A percentile compares a stretch with the other conserved stretches of the same genome.
Conservation (phyloP, 306 rosid genomes). For the Trifolium subterraneum region DNA sequence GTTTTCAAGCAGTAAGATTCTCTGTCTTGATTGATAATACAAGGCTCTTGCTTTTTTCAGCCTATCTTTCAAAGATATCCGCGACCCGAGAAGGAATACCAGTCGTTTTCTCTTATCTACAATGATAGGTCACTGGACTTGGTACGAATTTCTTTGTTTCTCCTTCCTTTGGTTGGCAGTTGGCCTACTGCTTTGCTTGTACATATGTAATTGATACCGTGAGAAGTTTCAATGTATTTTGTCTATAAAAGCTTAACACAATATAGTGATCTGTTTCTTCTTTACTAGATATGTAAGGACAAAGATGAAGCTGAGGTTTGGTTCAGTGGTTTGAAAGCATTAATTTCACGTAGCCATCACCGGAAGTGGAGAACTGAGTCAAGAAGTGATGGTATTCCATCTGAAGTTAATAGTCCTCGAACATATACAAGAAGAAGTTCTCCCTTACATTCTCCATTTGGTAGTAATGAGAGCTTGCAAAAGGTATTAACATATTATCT, state of each 20-base stretch:
- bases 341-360: constrained; percentile 83
- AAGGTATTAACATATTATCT: constrained; percentile 62
- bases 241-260: constrained; percentile 38
- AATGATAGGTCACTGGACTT: constrained; percentile 93
- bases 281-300: constrained; percentile 95
- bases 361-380: constrained; percentile 98
- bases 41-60: constrained; percentile 58
- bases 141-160: constrained; percentile 58
- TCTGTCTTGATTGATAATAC: constrained; percentile 52
- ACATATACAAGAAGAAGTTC: constrained; percentile 95
- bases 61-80: constrained; percentile 99
- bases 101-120: constrained; percentile 97
- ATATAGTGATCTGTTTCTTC: constrained; percentile 43
- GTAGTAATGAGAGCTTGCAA: constrained; percentile 92
- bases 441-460: constrained; percentile 90
- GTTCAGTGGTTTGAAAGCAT: constrained; percentile 98
- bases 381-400: constrained; percentile 93
- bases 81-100: constrained; percentile 97
- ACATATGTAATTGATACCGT: constrained; percentile 30
- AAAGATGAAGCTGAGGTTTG: constrained; percentile 99
- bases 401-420: constrained; percentile 98
- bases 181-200: constrained; percentile 32
- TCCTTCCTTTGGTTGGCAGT: constrained; percentile 10
- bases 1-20: constrained; percentile 39
- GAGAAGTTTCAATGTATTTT: constrained; percentile 23